Evolutionary conservation across 768 basidiomycete species (phyloP), one percentile per base, ranked within the genome.

Genomic region (Boletus sp.): DNA sequence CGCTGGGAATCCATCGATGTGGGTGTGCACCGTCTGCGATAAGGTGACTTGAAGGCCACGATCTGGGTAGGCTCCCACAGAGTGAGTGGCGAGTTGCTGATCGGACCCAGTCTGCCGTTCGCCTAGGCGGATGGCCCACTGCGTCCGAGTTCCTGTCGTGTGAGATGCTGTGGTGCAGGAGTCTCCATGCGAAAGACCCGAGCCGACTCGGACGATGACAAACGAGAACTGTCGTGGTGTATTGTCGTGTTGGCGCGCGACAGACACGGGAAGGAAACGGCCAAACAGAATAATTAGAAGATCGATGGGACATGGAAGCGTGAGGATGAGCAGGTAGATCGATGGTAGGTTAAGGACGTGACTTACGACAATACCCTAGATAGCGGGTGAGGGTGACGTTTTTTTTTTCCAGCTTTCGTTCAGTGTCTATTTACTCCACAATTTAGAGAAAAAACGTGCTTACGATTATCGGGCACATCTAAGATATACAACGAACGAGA

Each of bases 171-270:
- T 21, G 8, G 4, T 38, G 29, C 37, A 30, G 11, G 39, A n/a
- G 37, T 56, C 63, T 17, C 60, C 63, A n/a, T 62, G 57, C 32
- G 56, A 63, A 30, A 65, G 37, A 29, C 63, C 64, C 7, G 58
- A 29, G 30, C 60, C 64, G n/a, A 66, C 58, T 29, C 64, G 67
- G 30, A 66, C 58, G 45, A 68, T 66, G 7, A 68, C n/a, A 9
- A 15, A 42, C 4, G 25, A 42, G 41, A 25, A 25, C 41, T 25
- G 21, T 23, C 14, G 40, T 41, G 11, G 42, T n/a, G 17, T 11
- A 29, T n/a, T 6, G 10, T 17, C 9, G 10, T 7, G 6, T 29
- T 5, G 27, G 43, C n/a, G 11, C 27, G 17, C 17, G n/a, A 4
- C 11, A 29, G 17, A n/a, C 25, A n/a, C 63, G 3, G 37, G 57